These are phyloP conservation scores for Phytopythium chamaehyphon DNA, from an alignment of 352 stramenopile species.

Conservation along the genomic window DNA sequence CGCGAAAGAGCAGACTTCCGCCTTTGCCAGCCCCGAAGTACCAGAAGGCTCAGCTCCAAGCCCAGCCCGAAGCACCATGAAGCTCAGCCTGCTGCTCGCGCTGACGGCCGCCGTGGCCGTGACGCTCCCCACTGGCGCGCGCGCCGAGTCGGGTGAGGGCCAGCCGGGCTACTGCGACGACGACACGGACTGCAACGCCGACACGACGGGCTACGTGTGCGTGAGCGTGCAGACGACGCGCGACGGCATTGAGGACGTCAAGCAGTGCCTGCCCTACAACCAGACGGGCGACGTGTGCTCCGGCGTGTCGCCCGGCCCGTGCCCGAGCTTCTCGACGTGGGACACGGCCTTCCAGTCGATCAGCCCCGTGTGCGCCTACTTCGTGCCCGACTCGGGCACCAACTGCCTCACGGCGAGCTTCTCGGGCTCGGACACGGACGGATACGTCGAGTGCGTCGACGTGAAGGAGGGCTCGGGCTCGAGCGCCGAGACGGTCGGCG, in stretches of 20 bases:
- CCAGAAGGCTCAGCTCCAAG: too few relatives aligned
- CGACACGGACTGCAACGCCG: slow-evolving; percentile 35
- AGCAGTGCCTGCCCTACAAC: slow-evolving; percentile 69
- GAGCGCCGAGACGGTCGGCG: slow-evolving; percentile 23
- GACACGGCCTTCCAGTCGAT: slow-evolving; percentile 56
- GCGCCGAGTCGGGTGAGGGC: slow-evolving; percentile 34
- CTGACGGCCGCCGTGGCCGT: slow-evolving; percentile 19
- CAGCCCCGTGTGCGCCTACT: slow-evolving; percentile 66
- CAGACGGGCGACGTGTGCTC: slow-evolving; percentile 51
- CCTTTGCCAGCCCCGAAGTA: not conserved
- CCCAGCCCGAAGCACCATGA: slow-evolving; percentile 21
- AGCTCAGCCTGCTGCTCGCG: slow-evolving; percentile 19
- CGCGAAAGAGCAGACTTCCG: slow-evolving; percentile 13
- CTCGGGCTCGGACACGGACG: slow-evolving; percentile 18
- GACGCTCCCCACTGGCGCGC: slow-evolving; percentile 8
- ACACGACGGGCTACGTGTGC: slow-evolving; percentile 45
- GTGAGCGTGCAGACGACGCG: slow-evolving; percentile 79
- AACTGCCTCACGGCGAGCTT: slow-evolving; percentile 34
- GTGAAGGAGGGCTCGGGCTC: slow-evolving; percentile 33
- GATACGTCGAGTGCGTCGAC: slow-evolving; percentile 33
- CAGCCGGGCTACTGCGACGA: slow-evolving; percentile 64
- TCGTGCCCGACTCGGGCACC: slow-evolving; percentile 37
- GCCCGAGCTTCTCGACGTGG: slow-evolving; percentile 76
- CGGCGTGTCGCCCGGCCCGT: slow-evolving; percentile 47
- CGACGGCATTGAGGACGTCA: slow-evolving; percentile 53